phyloP scores from a whole-genome alignment of 2,329 filamentous ascomycete genomes.

The Penicillium sp. region DNA sequence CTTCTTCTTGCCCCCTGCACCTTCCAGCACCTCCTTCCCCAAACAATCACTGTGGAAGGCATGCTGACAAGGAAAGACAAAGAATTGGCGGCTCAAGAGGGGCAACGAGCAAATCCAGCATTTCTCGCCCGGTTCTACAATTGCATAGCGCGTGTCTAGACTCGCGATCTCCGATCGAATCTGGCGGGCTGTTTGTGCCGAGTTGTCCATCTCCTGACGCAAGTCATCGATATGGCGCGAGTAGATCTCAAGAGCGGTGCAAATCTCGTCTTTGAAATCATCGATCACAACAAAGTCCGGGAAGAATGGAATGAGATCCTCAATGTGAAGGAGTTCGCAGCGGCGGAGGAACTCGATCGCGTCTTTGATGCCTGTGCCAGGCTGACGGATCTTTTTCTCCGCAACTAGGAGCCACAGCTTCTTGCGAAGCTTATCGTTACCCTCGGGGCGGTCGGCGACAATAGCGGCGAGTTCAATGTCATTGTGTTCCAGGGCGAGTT shows the following conservation, averaged over 20 bases:
- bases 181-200: slow-evolving; percentile 81
- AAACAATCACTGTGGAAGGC: slow-evolving; percentile 96
- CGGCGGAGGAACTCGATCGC: slow-evolving; percentile 92
- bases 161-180: slow-evolving; percentile 88
- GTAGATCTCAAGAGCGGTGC: slow-evolving; percentile 89
- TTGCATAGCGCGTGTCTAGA: slow-evolving; percentile 86
- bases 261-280: slow-evolving; percentile 99
- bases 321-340: slow-evolving; percentile 89
- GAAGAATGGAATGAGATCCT: slow-evolving; percentile 97
- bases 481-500: slow-evolving; percentile 85
- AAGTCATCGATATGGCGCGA: slow-evolving; percentile 84
- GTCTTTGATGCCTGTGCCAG: slow-evolving; percentile 83
- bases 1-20: slow-evolving; percentile 75
- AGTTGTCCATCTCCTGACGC: slow-evolving; percentile 95
- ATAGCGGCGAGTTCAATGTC: slow-evolving; percentile 87
- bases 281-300: slow-evolving; percentile 98
- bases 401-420: slow-evolving; percentile 95
- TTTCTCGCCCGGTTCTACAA: slow-evolving; percentile 93
- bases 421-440: slow-evolving; percentile 80
- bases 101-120: slow-evolving; percentile 89
- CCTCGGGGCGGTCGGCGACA: slow-evolving; percentile 81
- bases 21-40: slow-evolving; percentile 80
- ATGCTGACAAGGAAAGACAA: slow-evolving; percentile 98
- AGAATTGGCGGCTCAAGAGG: slow-evolving; percentile 87
- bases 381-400: slow-evolving; percentile 82